Conservation (phyloP, 1,139 yeast genomes). For the Scheffersomyces segobiensis region DNA sequence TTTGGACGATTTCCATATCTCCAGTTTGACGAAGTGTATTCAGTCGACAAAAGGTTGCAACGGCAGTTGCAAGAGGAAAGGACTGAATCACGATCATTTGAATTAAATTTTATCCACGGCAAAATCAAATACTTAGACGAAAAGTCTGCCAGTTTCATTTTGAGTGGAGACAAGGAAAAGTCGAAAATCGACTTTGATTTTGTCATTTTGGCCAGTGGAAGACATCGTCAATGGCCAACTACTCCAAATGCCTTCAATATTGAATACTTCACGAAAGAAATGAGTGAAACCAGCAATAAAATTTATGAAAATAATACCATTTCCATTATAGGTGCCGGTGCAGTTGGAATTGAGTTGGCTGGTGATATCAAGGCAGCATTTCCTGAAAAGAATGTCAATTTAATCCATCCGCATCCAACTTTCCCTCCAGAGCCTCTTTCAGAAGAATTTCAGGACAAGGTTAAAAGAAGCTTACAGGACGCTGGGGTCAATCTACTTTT, state of each 20-base stretch:
- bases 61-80: slow-evolving; percentile 12
- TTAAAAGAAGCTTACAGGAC: slow-evolving; percentile 25
- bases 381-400: slow-evolving; percentile 35
- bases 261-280: slow-evolving; percentile 32
- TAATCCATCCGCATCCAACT: slow-evolving; percentile 40
- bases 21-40: slow-evolving; percentile 27
- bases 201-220: slow-evolving; percentile 50
- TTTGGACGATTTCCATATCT: slow-evolving; percentile 31
- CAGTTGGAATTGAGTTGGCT: slow-evolving; percentile 51
- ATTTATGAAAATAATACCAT: slow-evolving; percentile 24
- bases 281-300: slow-evolving; percentile 28
- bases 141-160: slow-evolving; percentile 22
- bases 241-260: slow-evolving; percentile 43
- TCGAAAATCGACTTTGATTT: slow-evolving; percentile 47
- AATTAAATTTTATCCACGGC: slow-evolving; percentile 43
- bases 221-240: slow-evolving; percentile 55
- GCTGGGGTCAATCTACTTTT: slow-evolving; percentile 19
- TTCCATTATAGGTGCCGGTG: slow-evolving; percentile 50
- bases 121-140: slow-evolving; percentile 31
- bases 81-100: slow-evolving; percentile 8
- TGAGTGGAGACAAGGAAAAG: slow-evolving; percentile 14
- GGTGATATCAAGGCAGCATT: slow-evolving; percentile 42
- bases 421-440: slow-evolving; percentile 45
- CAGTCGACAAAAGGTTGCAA: slow-evolving; percentile 19
- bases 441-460: slow-evolving; percentile 28